Evolutionary conservation across 805 yeast genomes (phyloP).

Genomic region (Brettanomyces nanus): DNA sequence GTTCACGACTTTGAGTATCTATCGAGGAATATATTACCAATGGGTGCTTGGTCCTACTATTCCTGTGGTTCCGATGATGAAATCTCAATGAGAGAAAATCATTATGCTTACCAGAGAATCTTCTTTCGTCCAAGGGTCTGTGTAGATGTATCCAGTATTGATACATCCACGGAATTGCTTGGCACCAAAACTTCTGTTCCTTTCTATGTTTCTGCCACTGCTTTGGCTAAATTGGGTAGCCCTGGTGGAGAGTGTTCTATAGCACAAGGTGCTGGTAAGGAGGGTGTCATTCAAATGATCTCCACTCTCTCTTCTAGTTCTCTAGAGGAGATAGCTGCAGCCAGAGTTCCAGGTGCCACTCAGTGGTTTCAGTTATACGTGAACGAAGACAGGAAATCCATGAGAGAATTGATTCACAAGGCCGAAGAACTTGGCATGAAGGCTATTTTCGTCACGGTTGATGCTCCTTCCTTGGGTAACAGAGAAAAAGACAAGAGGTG

Average conservation of each 20-base stretch:
- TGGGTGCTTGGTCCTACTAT: constrained; percentile 87
- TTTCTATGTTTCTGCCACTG: constrained; percentile 87
- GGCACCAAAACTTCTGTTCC: constrained; percentile 70
- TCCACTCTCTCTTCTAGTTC: constrained; percentile 88
- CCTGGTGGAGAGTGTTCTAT: constrained; percentile 87
- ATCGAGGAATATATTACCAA: constrained; percentile 71
- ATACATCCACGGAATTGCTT: constrained; percentile 61
- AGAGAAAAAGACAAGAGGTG: constrained; percentile 55
- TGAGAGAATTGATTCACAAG: constrained; percentile 53
- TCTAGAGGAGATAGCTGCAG: constrained; percentile 75
- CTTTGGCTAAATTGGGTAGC: constrained; percentile 85
- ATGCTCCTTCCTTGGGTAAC: constrained; percentile 87
- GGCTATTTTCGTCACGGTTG: constrained; percentile 83
- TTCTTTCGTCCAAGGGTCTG: constrained; percentile 80
- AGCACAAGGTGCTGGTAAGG: constrained; percentile 72
- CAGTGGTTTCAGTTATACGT: constrained; percentile 91
- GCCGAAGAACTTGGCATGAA: constrained; percentile 70
- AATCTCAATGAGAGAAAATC: constrained; percentile 83
- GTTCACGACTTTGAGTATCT: constrained; percentile 80
- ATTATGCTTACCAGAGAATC: constrained; percentile 77
- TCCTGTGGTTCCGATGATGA: constrained; percentile 93
- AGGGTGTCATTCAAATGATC: constrained; percentile 77
- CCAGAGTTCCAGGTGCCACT: constrained; percentile 55
- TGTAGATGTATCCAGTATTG: constrained; percentile 73
- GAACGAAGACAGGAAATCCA: constrained; percentile 62